Evolutionary conservation across 1,284 basidiomycete species (phyloP).

Genomic region (Tylopilus sp.): DNA sequence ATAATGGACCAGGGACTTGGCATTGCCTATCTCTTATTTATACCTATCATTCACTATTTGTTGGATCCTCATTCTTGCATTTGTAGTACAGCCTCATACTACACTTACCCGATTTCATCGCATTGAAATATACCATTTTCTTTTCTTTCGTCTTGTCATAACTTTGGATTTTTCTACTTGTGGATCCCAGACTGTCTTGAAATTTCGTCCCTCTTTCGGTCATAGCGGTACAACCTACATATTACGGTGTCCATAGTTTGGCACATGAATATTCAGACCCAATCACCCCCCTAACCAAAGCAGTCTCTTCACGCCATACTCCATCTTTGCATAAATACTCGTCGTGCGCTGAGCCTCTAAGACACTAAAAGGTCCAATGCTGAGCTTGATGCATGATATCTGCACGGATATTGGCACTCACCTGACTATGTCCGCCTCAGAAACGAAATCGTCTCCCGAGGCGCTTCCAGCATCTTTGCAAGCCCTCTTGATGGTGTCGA

Average conservation of each 20-base stretch:
- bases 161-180: slow-evolving; percentile 9
- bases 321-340: slow-evolving; percentile 84
- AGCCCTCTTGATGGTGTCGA: slow-evolving; percentile 65
- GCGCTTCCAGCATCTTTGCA: slow-evolving; percentile 62
- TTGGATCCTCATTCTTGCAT: slow-evolving; percentile 19
- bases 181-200: slow-evolving; percentile 8
- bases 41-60: slow-evolving; percentile 17
- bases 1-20: slow-evolving; percentile 19
- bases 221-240: slow-evolving; percentile 19
- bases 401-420: slow-evolving; percentile 37
- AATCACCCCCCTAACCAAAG: slow-evolving; percentile 72
- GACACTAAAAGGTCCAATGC: slow-evolving; percentile 48
- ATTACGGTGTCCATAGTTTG: slow-evolving; percentile 14
- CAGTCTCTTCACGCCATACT: slow-evolving; percentile 85
- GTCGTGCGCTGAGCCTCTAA: slow-evolving; percentile 81
- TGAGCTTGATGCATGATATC: slow-evolving; percentile 6
- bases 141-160: slow-evolving; percentile 18
- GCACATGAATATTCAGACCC: neutral
- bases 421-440: slow-evolving; percentile 78
- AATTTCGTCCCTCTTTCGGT: slow-evolving; percentile 7
- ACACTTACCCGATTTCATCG: slow-evolving; percentile 12
- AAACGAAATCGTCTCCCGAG: slow-evolving; percentile 50
- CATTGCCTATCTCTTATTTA: slow-evolving; percentile 8
- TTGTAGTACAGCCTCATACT: slow-evolving; percentile 23
- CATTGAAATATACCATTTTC: slow-evolving; percentile 28